phyloP scores from a whole-genome alignment of 2,329 filamentous ascomycete genomes.

The Colletotrichum tabaci region DNA sequence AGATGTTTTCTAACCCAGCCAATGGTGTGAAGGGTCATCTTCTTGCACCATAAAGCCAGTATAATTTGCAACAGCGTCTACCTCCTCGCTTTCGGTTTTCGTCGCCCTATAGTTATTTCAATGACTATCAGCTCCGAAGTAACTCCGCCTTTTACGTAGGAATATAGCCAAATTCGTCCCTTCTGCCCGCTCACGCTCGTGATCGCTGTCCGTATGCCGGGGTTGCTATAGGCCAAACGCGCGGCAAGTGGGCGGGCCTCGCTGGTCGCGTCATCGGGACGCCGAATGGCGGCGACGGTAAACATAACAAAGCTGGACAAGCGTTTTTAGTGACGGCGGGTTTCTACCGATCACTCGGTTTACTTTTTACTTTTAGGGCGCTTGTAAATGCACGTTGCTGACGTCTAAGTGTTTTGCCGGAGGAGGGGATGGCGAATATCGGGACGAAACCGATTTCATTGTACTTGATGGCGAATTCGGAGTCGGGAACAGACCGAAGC shows the following conservation, averaged over 20 bases:
- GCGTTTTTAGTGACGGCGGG: not conserved
- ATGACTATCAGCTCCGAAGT: not conserved
- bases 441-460: not conserved
- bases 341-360: no score
- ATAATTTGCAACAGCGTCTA: not conserved
- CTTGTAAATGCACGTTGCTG: not conserved
- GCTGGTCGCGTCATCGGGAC: conserved; percentile 23
- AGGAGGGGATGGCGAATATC: not conserved
- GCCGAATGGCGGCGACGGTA: conserved; percentile 13
- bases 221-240: not conserved
- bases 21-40: not conserved
- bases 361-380: no score
- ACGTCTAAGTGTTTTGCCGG: not conserved
- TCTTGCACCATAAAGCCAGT: not conserved
- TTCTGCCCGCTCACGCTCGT: not conserved
- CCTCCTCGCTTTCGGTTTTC: not conserved
- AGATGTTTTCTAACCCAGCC: not conserved
- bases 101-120: not conserved
- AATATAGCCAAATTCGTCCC: conserved; percentile 1
- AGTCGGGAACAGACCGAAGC: not conserved
- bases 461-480: not conserved
- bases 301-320: conserved; percentile 11
- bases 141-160: conserved; percentile 6
- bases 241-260: conserved; percentile 20
- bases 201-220: not conserved